Conservation (phyloP, 2,329 filamentous ascomycete species). For the Cladobotryum protrusum region DNA sequence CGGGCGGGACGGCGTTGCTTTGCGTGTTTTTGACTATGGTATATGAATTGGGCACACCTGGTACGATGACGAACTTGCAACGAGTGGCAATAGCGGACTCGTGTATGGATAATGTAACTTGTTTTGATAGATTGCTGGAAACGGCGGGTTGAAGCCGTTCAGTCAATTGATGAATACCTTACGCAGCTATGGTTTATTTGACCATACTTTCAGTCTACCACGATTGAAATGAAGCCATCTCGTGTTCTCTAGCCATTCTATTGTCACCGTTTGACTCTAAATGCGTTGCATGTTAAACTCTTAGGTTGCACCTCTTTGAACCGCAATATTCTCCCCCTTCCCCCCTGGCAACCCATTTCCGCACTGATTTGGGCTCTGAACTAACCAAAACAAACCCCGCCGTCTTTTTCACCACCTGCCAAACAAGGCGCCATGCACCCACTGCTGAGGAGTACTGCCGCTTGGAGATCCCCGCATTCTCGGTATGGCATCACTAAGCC, state of each 20-base stretch:
- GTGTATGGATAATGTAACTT: slow-evolving; percentile 6
- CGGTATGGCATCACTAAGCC: no score
- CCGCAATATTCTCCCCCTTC: no score
- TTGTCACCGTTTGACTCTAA: no score
- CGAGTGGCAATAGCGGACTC: slow-evolving; percentile 4
- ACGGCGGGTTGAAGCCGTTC: neutral
- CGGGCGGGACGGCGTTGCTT: slow-evolving; percentile 28
- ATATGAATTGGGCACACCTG: slow-evolving; percentile 10
- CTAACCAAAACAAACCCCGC: slow-evolving; percentile 4
- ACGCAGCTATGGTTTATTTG: no score
- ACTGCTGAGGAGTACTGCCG: neutral
- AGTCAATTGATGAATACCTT: neutral
- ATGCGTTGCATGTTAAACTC: no score
- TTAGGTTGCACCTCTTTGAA: no score
- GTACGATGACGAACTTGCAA: slow-evolving; percentile 8
- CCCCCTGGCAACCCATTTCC: neutral
- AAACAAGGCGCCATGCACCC: neutral
- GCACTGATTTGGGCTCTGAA: neutral
- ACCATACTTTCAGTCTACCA: no score
- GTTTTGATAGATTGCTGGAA: slow-evolving; percentile 3
- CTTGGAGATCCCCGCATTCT: no score
- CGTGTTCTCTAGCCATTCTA: no score
- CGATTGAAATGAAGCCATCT: no score
- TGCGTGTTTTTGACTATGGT: slow-evolving; percentile 12
- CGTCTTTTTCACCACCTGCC: slow-evolving; percentile 8